These are phyloP conservation scores for Dactylellina haptotyla DNA, from an alignment of 2,329 filamentous ascomycete species.

Conservation along the genomic window DNA sequence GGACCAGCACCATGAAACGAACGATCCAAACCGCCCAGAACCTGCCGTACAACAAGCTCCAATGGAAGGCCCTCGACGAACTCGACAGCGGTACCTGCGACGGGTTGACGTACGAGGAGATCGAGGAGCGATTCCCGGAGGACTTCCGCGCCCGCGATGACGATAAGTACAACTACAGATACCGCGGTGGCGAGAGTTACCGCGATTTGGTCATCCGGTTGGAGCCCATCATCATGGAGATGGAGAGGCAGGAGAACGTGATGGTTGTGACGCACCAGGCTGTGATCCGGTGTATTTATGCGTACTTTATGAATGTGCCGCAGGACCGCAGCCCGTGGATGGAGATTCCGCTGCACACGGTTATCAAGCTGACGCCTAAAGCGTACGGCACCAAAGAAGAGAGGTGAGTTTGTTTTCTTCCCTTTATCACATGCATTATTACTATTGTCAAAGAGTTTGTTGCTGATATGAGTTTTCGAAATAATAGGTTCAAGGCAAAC, in stretches of 20 bases:
- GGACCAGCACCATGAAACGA: constrained; percentile 80
- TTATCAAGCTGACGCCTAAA: constrained; percentile 94
- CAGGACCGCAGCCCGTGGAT: constrained; percentile 96
- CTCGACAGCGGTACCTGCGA: constrained; percentile 97
- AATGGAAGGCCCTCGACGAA: constrained; percentile 98
- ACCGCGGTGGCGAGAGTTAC: constrained; percentile 94
- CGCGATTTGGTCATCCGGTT: constrained; percentile 96
- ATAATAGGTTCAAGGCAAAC: constrained; percentile 72
- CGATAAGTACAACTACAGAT: constrained; percentile 98
- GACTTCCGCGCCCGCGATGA: constrained; percentile 96
- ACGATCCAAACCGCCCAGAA: constrained; percentile 92
- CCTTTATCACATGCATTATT: neutral
- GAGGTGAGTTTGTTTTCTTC: constrained; percentile 66
- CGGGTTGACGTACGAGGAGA: constrained; percentile 93
- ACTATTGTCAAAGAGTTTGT: neutral
- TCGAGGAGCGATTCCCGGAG: constrained; percentile 88
- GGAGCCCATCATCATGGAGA: constrained; percentile 99
- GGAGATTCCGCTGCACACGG: constrained; percentile 93
- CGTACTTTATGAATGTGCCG: constrained; percentile 97
- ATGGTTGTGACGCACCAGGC: constrained; percentile 98
- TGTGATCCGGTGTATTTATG: constrained; percentile 94
- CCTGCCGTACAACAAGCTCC: constrained; percentile 90
- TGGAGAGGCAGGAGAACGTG: constrained; percentile 95
- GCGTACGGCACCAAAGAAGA: constrained; percentile 94
- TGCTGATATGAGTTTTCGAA: constrained; percentile 5